phyloP scores from a whole-genome alignment of 2,329 filamentous ascomycete species.

The Albophoma yamanashiensis region DNA sequence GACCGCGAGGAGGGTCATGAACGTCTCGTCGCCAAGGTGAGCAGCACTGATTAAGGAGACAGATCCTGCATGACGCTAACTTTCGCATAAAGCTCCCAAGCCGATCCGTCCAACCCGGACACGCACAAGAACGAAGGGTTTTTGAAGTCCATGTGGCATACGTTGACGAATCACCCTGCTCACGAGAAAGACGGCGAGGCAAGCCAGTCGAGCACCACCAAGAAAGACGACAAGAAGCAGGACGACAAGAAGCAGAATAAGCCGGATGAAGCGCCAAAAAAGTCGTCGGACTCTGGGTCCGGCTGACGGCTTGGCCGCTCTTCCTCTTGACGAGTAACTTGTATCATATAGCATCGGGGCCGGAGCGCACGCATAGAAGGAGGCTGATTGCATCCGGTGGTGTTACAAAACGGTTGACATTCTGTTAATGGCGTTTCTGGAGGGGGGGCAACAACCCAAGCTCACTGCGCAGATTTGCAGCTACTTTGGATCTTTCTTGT shows the following conservation, averaged over 20 bases:
- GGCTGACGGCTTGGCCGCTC: constrained; percentile 8
- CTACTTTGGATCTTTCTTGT: constrained; percentile 11
- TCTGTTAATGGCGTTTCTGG: constrained; percentile 17
- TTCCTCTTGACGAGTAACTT: constrained; percentile 4
- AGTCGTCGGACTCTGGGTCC: constrained; percentile 21
- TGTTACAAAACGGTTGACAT: constrained; percentile 24
- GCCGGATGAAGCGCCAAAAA: constrained; percentile 19
- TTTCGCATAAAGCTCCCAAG: constrained; percentile 2
- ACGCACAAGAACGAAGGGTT: constrained; percentile 78
- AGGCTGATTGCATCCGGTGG: constrained; percentile 22
- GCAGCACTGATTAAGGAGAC: background rate
- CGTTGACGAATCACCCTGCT: constrained; percentile 65
- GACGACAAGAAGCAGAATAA: constrained; percentile 12
- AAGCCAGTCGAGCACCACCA: constrained; percentile 11
- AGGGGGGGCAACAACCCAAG: constrained; percentile 8
- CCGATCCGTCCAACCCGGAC: constrained; percentile 20
- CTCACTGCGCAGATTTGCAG: constrained; percentile 15
- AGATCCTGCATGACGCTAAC: background rate
- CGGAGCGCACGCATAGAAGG: constrained; percentile 7
- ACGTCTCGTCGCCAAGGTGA: constrained; percentile 39
- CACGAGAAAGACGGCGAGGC: constrained; percentile 30
- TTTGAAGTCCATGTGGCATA: constrained; percentile 88
- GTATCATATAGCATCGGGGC: constrained; percentile 11
- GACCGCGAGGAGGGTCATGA: constrained; percentile 87
- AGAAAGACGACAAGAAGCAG: constrained; percentile 13